Conservation (phyloP, 306 rosid genomes). For the Trifolium repens region DNA sequence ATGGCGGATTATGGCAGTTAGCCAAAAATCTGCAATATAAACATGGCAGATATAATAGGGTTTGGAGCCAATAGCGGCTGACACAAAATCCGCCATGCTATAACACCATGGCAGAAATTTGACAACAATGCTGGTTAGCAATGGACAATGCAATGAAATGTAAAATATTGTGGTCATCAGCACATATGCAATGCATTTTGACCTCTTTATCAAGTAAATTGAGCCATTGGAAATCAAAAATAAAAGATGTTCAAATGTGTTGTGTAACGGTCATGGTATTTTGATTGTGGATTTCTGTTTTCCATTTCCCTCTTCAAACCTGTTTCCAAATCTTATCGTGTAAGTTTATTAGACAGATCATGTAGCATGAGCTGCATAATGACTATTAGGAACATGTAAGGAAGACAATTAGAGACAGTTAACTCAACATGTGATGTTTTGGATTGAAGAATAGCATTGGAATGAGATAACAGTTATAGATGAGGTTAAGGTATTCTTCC, state of each 20-base stretch:
- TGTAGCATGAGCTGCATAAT: conserved; percentile 14
- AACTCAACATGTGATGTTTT: conserved; percentile 10
- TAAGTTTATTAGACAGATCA: not conserved
- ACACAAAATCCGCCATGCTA: not conserved
- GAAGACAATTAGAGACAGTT: conserved; percentile 7
- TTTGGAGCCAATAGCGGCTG: not conserved
- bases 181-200: not conserved
- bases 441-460: conserved; percentile 28
- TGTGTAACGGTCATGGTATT: conserved; percentile 11
- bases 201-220: conserved; percentile 8
- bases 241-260: conserved; percentile 17
- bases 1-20: too few species aligned
- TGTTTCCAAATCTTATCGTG: not conserved
- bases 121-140: not conserved
- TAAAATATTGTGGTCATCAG: conserved; percentile 15
- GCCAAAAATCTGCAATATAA: not conserved
- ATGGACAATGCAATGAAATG: conserved; percentile 1
- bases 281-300: conserved; percentile 11
- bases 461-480: conserved; percentile 9
- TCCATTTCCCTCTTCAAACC: not conserved
- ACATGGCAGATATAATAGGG: not conserved
- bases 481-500: conserved; percentile 24
- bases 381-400: not conserved
- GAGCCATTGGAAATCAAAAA: not conserved
- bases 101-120: not conserved